phyloP scores from a whole-genome alignment of 169 alveolate species.

The Sarcocystis neurona region DNA sequence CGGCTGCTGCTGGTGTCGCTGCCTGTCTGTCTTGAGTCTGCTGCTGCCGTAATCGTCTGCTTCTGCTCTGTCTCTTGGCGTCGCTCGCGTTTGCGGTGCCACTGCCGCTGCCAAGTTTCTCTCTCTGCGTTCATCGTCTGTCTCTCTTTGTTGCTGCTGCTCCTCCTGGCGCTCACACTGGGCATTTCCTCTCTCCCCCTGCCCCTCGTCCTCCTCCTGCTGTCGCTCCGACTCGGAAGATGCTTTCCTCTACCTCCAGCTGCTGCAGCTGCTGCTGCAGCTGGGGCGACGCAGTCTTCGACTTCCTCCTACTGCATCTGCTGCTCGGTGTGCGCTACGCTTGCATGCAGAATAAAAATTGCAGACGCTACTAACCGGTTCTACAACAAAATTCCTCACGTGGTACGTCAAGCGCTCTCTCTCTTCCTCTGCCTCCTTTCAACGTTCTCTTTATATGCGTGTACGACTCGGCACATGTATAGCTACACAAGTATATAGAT shows the following conservation, averaged over 20 bases:
- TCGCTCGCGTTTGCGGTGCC: neutral
- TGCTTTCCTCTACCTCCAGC: no score
- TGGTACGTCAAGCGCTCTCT: conserved; percentile 34
- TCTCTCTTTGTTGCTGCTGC: neutral
- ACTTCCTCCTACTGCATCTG: no score
- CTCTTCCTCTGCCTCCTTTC: no score
- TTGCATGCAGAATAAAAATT: conserved; percentile 40
- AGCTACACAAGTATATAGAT: neutral
- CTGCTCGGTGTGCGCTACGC: neutral
- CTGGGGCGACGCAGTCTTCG: no score
- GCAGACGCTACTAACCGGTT: conserved; percentile 66
- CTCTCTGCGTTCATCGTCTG: neutral
- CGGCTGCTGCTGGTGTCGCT: neutral
- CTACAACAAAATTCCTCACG: conserved; percentile 67
- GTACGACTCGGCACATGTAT: no score
- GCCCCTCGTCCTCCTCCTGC: no score
- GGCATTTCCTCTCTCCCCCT: no score
- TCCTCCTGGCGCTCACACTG: conserved; percentile 39
- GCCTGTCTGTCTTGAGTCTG: neutral
- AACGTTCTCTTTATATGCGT: neutral
- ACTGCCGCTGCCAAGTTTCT: neutral
- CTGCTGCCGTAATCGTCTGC: neutral
- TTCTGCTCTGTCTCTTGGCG: neutral
- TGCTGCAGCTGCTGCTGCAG: no score
- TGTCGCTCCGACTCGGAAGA: no score